These are phyloP conservation scores for Tillandsia leiboldiana DNA, from an alignment of 176 grass and related monocot genomes.

Conservation along the genomic window DNA sequence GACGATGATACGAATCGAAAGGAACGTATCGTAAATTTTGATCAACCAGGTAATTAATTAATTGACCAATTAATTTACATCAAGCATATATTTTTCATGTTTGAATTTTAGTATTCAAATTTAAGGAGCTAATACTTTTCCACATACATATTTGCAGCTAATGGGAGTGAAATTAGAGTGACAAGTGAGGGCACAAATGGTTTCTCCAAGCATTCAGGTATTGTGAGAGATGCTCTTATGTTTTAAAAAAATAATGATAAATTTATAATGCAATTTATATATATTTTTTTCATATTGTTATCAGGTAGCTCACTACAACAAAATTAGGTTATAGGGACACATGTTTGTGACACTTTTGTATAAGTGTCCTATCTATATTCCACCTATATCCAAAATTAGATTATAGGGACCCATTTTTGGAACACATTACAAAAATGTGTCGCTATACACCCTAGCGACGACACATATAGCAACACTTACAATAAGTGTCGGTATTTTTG, in stretches of 20 bases:
- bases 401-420: too few species aligned
- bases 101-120: background rate
- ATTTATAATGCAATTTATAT: background rate
- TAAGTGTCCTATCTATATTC: too few species aligned
- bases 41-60: background rate
- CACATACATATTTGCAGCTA: background rate
- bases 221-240: background rate
- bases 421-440: too few species aligned
- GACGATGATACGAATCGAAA: background rate
- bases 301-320: too few species aligned
- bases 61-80: background rate
- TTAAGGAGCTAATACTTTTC: background rate
- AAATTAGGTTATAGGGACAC: too few species aligned
- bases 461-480: too few species aligned
- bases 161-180: background rate
- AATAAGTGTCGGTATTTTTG: too few species aligned
- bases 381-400: too few species aligned
- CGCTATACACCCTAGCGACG: too few species aligned
- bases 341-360: too few species aligned
- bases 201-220: constrained; percentile 19
- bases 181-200: background rate
- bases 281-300: background rate
- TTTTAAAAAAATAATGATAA: constrained; percentile 1
- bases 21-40: background rate
- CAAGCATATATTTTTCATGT: constrained; percentile 1